Conservation (phyloP, 2,329 filamentous ascomycete genomes). For the Hypoxylon sp. region DNA sequence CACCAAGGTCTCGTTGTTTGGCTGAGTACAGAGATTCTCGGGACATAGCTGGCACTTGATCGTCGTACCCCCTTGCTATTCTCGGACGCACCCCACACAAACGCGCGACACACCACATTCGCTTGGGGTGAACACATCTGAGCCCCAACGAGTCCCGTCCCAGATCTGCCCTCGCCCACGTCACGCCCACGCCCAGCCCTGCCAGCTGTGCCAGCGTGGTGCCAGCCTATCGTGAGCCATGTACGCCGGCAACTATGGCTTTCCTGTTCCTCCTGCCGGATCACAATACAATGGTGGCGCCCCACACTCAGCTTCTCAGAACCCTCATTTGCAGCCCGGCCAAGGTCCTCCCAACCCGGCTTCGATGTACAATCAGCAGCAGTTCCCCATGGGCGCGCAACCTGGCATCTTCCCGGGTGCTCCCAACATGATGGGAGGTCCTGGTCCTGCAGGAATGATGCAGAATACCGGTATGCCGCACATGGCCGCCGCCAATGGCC, state of each 20-base stretch:
- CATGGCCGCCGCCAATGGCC: conserved; percentile 67
- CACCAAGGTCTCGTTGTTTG: conserved; percentile 36
- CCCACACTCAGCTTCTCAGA: conserved; percentile 58
- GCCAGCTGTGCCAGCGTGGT: conserved; percentile 49
- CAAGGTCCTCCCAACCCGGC: conserved; percentile 57
- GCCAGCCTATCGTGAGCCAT: conserved; percentile 57
- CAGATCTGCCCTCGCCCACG: conserved; percentile 47
- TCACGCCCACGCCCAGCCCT: conserved; percentile 46
- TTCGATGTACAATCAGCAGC: conserved; percentile 69
- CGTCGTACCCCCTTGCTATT: conserved; percentile 47
- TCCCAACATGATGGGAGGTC: conserved; percentile 67
- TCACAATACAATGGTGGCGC: conserved; percentile 64
- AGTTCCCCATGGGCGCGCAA: conserved; percentile 67
- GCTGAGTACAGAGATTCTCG: conserved; percentile 25
- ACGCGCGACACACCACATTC: conserved; percentile 47
- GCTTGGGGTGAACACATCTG: conserved; percentile 46
- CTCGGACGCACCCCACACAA: conserved; percentile 48
- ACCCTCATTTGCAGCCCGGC: conserved; percentile 60
- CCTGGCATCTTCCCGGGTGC: conserved; percentile 59
- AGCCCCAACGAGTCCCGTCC: conserved; percentile 47
- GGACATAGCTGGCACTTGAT: conserved; percentile 43
- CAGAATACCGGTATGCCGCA: conserved; percentile 69
- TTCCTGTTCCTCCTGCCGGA: conserved; percentile 57
- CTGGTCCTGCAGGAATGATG: conserved; percentile 71
- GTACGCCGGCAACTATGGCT: conserved; percentile 68